Percentiles rank a stretch among this genome's conserved stretches.
These are phyloP conservation scores for Monosporozyma siamensis DNA, from an alignment of 805 yeast genomes.

Conservation along the genomic window DNA sequence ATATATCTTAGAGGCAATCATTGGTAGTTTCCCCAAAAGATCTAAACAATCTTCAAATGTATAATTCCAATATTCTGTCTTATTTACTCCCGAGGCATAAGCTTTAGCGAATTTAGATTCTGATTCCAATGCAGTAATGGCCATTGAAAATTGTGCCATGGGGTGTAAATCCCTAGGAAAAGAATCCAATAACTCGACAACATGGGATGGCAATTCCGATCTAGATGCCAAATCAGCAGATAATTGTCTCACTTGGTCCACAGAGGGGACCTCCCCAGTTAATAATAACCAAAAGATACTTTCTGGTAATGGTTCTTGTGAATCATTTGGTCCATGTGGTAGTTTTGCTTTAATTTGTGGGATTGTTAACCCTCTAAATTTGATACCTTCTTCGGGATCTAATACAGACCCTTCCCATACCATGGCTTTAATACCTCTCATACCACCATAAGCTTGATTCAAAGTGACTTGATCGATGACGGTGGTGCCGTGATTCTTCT, in stretches of 20 bases:
- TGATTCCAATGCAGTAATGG: constrained; percentile 69
- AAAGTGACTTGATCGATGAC: constrained; percentile 63
- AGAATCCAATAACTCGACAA: constrained; percentile 59
- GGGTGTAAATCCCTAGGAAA: constrained; percentile 74
- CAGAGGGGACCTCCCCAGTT: constrained; percentile 78
- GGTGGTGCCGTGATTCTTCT: constrained; percentile 77
- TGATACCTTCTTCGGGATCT: constrained; percentile 78
- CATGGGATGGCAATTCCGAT: constrained; percentile 70
- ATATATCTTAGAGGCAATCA: constrained; percentile 74
- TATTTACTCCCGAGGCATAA: constrained; percentile 72
- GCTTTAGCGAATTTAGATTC: constrained; percentile 82
- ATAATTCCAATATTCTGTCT: constrained; percentile 78
- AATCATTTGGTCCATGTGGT: constrained; percentile 62
- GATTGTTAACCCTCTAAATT: constrained; percentile 77
- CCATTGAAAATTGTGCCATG: constrained; percentile 85
- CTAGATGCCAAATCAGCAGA: constrained; percentile 74
- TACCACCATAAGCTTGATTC: constrained; percentile 85
- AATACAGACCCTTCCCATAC: constrained; percentile 86
- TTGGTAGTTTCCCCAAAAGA: constrained; percentile 72
- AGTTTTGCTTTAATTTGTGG: constrained; percentile 67
- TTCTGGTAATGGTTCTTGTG: constrained; percentile 65
- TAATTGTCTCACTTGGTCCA: constrained; percentile 57
- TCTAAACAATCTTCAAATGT: constrained; percentile 74
- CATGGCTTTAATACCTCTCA: constrained; percentile 78
- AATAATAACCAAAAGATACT: constrained; percentile 73